A percentile compares a stretch with the other conserved stretches of the same genome.
phyloP scores from a whole-genome alignment of 305 asterid genomes.

The Coffea humblotiana region DNA sequence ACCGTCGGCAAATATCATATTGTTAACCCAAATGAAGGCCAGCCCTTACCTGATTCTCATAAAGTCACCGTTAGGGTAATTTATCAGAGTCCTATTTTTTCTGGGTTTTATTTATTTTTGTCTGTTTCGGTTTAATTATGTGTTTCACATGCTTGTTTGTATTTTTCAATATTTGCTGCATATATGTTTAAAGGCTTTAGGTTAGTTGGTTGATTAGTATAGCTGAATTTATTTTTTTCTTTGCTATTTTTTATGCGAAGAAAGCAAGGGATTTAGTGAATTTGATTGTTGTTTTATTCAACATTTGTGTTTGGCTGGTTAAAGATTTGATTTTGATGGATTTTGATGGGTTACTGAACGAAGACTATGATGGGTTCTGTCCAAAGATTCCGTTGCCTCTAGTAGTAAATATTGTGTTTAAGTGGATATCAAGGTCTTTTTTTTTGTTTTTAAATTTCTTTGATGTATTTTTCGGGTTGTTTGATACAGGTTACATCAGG shows the following conservation, averaged over 20 bases:
- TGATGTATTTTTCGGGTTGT: neutral
- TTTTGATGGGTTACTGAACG: neutral
- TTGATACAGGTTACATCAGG: slow-evolving; percentile 80
- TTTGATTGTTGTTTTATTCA: neutral
- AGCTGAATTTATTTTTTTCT: neutral
- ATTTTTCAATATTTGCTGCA: neutral
- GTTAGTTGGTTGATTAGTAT: neutral
- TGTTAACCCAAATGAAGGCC: slow-evolving; percentile 74
- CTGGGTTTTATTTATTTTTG: neutral
- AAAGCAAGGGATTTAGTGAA: neutral
- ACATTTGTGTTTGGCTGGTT: neutral
- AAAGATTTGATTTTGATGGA: neutral
- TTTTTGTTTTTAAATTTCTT: too few species aligned
- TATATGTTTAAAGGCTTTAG: neutral
- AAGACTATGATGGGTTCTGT: neutral
- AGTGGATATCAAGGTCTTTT: neutral
- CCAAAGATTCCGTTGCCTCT: too few species aligned
- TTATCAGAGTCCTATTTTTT: neutral
- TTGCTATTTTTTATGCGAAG: neutral
- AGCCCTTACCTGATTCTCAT: slow-evolving; percentile 87
- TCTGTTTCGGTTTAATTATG: neutral
- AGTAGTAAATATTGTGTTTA: neutral
- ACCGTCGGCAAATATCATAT: slow-evolving; percentile 90
- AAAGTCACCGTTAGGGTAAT: slow-evolving; percentile 71
- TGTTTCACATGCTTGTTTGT: neutral